Percentiles rank a stretch among this genome's conserved stretches.
These are phyloP conservation scores for Turritis glabra DNA, from an alignment of 345 rosid species.

Conservation along the genomic window DNA sequence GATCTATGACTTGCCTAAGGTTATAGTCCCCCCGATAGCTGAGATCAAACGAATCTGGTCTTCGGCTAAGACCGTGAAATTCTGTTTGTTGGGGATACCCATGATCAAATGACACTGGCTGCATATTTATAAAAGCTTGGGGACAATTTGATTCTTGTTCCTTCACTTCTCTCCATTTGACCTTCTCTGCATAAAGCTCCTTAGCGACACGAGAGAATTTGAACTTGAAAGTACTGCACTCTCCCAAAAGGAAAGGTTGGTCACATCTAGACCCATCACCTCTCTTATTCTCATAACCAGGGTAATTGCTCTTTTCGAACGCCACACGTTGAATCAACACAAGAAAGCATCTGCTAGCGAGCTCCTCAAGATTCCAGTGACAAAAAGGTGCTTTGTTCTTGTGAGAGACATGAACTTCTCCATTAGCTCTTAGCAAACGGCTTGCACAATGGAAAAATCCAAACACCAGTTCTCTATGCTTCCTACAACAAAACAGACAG, in stretches of 20 bases:
- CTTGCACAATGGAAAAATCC: constrained; percentile 53
- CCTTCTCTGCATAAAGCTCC: constrained; percentile 32
- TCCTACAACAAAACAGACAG: constrained; percentile 38
- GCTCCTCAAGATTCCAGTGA: constrained; percentile 55
- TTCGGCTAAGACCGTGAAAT: not conserved
- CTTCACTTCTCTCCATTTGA: not conserved
- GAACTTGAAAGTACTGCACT: constrained; percentile 57
- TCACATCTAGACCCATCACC: constrained; percentile 55
- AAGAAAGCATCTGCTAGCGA: constrained; percentile 46
- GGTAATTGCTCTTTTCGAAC: constrained; percentile 47
- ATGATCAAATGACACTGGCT: not conserved
- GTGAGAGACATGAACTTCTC: constrained; percentile 64
- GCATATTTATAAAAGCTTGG: not conserved
- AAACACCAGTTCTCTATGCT: constrained; percentile 46
- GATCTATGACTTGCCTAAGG: constrained; percentile 6
- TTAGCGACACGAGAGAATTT: constrained; percentile 22
- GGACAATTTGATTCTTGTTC: constrained; percentile 22
- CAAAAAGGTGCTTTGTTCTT: constrained; percentile 51
- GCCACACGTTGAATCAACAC: constrained; percentile 25
- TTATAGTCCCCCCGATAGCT: not conserved
- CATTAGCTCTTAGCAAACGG: constrained; percentile 42
- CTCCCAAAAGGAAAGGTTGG: constrained; percentile 49
- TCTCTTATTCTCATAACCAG: constrained; percentile 54
- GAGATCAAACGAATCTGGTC: not conserved
- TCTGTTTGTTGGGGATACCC: not conserved